Percentiles rank a stretch among this genome's conserved stretches.
These are phyloP conservation scores for Alternaria conjuncta DNA, from an alignment of 2,329 filamentous ascomycete genomes.

Conservation along the genomic window DNA sequence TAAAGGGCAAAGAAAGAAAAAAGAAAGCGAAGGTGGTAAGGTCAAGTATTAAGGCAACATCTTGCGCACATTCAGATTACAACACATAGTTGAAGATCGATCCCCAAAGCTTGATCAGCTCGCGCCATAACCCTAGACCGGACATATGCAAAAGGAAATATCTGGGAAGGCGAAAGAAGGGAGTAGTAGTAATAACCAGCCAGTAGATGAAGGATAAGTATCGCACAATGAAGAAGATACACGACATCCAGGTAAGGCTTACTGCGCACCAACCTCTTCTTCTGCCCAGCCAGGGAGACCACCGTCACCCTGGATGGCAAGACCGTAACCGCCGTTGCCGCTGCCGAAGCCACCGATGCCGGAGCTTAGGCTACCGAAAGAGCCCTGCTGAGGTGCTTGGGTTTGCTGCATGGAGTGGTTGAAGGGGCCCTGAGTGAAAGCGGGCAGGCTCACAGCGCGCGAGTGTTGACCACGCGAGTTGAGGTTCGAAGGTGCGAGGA, in stretches of 20 bases:
- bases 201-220: constrained; percentile 35
- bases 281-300: constrained; percentile 68
- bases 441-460: constrained; percentile 87
- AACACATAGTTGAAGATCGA: constrained; percentile 24
- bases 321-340: constrained; percentile 62
- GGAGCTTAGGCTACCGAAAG: constrained; percentile 65
- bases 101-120: constrained; percentile 19
- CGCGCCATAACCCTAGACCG: constrained; percentile 14
- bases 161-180: not conserved
- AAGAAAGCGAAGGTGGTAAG: constrained; percentile 27
- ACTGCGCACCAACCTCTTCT: constrained; percentile 66
- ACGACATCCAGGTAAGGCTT: constrained; percentile 16
- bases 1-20: constrained; percentile 9
- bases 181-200: constrained; percentile 25
- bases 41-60: constrained; percentile 24
- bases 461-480: constrained; percentile 68
- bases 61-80: constrained; percentile 26
- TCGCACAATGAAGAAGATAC: constrained; percentile 41
- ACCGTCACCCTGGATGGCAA: constrained; percentile 65
- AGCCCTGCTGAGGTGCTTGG: constrained; percentile 51
- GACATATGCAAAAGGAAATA: constrained; percentile 11
- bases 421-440: constrained; percentile 67
- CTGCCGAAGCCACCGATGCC: constrained; percentile 64
- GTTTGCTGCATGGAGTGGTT: constrained; percentile 50
- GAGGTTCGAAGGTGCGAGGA: constrained; percentile 74